These are phyloP conservation scores for Graphiopsis chlorocephala DNA, from an alignment of 2,329 filamentous ascomycete genomes.

Conservation along the genomic window DNA sequence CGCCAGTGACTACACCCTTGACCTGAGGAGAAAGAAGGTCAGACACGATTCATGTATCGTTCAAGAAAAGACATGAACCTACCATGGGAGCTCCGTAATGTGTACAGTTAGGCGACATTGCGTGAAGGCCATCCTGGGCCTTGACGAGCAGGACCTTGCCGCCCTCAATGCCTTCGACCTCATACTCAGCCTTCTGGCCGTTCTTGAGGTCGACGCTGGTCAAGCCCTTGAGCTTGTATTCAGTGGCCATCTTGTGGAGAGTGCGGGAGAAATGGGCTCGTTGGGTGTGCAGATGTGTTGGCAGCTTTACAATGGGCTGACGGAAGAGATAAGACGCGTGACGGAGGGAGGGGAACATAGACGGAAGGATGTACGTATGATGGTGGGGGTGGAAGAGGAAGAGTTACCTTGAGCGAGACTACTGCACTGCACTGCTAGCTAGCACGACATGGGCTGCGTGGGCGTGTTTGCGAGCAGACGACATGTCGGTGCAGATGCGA, in stretches of 20 bases:
- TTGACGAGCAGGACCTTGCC: constrained; percentile 87
- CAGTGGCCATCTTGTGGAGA: constrained; percentile 42
- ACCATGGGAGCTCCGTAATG: constrained; percentile 90
- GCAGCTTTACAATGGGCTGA: constrained; percentile 7
- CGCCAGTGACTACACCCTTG: constrained; percentile 77
- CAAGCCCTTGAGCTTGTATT: constrained; percentile 69
- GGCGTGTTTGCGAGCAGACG: background rate
- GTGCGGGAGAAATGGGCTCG: constrained; percentile 22
- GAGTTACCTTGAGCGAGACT: background rate
- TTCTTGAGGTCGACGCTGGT: constrained; percentile 70
- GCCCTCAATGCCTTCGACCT: constrained; percentile 83
- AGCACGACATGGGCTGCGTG: background rate
- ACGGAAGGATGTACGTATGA: background rate
- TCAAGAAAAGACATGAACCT: background rate
- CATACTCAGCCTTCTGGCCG: constrained; percentile 81
- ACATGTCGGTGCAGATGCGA: background rate
- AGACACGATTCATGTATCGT: background rate
- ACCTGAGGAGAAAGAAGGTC: background rate
- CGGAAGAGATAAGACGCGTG: constrained; percentile 9
- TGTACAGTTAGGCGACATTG: constrained; percentile 76
- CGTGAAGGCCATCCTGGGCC: constrained; percentile 70
- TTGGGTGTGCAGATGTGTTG: background rate
- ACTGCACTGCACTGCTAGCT: background rate
- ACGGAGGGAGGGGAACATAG: constrained; percentile 14
- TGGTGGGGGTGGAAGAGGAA: constrained; percentile 1